phyloP scores from a whole-genome alignment of 2,329 filamentous ascomycete genomes.

The Pyrenophora graminea region DNA sequence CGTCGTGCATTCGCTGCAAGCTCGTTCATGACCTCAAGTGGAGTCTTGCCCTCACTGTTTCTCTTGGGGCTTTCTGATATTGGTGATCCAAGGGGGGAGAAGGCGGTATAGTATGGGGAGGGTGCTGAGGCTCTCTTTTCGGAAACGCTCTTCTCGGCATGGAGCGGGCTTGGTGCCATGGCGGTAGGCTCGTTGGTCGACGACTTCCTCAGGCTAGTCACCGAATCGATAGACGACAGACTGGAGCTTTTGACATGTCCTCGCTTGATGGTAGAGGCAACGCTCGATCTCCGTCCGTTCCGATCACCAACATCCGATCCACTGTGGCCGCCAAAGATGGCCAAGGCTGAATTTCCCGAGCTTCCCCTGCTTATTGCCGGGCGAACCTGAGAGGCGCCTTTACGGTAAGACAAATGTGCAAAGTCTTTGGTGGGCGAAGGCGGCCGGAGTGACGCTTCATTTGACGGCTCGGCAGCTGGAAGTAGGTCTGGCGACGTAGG shows the following conservation, averaged over 20 bases:
- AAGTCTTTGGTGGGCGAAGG: slow-evolving; percentile 54
- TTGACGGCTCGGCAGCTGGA: slow-evolving; percentile 15
- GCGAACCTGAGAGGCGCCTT: slow-evolving; percentile 54
- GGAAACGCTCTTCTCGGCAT: slow-evolving; percentile 38
- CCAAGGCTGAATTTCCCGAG: slow-evolving; percentile 41
- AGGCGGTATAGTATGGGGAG: slow-evolving; percentile 24
- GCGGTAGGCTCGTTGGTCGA: slow-evolving; percentile 27
- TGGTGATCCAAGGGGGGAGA: slow-evolving; percentile 35
- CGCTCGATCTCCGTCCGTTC: slow-evolving; percentile 40
- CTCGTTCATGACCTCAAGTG: slow-evolving; percentile 68
- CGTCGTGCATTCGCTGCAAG: slow-evolving; percentile 84
- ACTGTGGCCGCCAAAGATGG: slow-evolving; percentile 36
- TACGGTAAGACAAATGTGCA: slow-evolving; percentile 55
- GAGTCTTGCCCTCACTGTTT: slow-evolving; percentile 51
- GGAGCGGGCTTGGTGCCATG: slow-evolving; percentile 38
- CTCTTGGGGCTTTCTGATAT: slow-evolving; percentile 62
- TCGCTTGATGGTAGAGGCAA: slow-evolving; percentile 31
- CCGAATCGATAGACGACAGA: slow-evolving; percentile 53
- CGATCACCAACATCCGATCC: slow-evolving; percentile 29
- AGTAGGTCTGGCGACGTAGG: slow-evolving; percentile 34
- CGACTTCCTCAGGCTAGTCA: slow-evolving; percentile 38
- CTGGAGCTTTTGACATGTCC: slow-evolving; percentile 49
- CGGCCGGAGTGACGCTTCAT: slow-evolving; percentile 38
- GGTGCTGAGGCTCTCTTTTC: slow-evolving; percentile 33
- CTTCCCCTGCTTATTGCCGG: slow-evolving; percentile 39